Evolutionary conservation across 2,329 filamentous ascomycete genomes (phyloP).

Genomic region (Stagonosporopsis rhizophila): DNA sequence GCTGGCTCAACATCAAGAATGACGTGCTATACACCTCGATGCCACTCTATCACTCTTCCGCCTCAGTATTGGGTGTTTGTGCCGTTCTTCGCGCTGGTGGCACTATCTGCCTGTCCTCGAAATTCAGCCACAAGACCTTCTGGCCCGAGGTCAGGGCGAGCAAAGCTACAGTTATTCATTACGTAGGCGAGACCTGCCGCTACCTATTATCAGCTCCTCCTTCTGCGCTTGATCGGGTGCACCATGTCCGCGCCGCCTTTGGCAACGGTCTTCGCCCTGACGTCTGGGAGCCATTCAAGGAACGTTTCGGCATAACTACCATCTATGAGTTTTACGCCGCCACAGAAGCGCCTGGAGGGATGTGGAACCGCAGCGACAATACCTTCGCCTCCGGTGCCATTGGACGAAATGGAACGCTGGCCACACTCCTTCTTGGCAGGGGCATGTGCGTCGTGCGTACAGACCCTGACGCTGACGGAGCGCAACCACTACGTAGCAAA

Average conservation of each 20-base stretch:
- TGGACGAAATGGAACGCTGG: conserved; percentile 71
- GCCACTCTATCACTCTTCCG: conserved; percentile 49
- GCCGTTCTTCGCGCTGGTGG: conserved; percentile 36
- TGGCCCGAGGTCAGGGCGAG: conserved; percentile 47
- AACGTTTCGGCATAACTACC: conserved; percentile 48
- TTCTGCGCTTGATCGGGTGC: conserved; percentile 39
- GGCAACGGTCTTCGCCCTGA: conserved; percentile 53
- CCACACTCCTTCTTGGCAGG: conserved; percentile 59
- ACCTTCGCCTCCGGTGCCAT: conserved; percentile 69
- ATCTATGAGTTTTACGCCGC: conserved; percentile 52
- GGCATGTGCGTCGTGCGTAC: conserved; percentile 69
- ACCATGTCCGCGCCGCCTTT: conserved; percentile 43
- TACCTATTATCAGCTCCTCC: conserved; percentile 48
- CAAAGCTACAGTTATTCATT: conserved; percentile 49
- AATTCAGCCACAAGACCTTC: conserved; percentile 49
- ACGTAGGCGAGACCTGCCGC: conserved; percentile 50
- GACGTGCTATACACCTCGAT: conserved; percentile 49
- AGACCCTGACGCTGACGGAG: conserved; percentile 66
- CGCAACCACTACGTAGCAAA: conserved; percentile 67
- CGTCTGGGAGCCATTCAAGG: conserved; percentile 51
- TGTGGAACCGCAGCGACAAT: conserved; percentile 62
- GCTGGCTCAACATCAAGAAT: conserved; percentile 37
- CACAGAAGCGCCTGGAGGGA: conserved; percentile 63
- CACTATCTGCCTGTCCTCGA: conserved; percentile 39
- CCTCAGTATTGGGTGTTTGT: conserved; percentile 40